Base-by-base conservation (phyloP, 352 stramenopile genomes). In the Plasmopara viticola region DNA sequence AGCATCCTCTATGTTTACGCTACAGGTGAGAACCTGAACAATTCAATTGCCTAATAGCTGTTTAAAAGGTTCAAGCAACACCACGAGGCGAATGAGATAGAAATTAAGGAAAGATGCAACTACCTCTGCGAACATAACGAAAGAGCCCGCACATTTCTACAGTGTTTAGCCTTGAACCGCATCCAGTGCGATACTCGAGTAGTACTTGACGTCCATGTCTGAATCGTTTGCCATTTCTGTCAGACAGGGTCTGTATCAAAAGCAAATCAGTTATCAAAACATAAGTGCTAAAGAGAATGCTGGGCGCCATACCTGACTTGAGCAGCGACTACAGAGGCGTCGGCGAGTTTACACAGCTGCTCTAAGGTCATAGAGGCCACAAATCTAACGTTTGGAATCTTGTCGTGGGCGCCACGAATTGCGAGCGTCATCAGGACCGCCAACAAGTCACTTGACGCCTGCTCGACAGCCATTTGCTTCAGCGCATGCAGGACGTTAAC, bases 331-430 rank as follows among this genome's bases (percentile, higher is more conserved):
- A 86, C 62, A 30, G 78, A 76, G 49, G 70, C 70, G 58, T 90
- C 78, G 33, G 73, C 70, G 62, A 84, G 67, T 75, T 92, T 88
- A 68, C 76, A 86, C 65, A 94, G 68, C 58, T 88, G 72, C 65
- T 90, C 70, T 68, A 94, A 68, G 44, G 78, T 94, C 60, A 87
- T 89, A 50, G 78, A 87, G 35, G 84, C 83, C 55, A 88, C 84
- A 56, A 94, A 94, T 66, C 83, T 84, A 74, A 94, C 81, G 58
- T 94, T 94, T 44, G 83, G 83, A 50, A 90, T 90, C 74, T 90
- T 90, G 70, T 94, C 83, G 44, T 78, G 71, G 2, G 76, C 73
- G 39, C 80, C 83, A 31, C 79, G 76, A 31, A 94, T 78, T n/a
- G 75, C 75, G 28, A 94, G 62, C 38, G 63, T 64, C 28, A 81